Evolutionary conservation across 1,284 basidiomycete genomes (phyloP), one percentile per base, ranked within the genome.

Genomic region (Ustilago nuda): DNA sequence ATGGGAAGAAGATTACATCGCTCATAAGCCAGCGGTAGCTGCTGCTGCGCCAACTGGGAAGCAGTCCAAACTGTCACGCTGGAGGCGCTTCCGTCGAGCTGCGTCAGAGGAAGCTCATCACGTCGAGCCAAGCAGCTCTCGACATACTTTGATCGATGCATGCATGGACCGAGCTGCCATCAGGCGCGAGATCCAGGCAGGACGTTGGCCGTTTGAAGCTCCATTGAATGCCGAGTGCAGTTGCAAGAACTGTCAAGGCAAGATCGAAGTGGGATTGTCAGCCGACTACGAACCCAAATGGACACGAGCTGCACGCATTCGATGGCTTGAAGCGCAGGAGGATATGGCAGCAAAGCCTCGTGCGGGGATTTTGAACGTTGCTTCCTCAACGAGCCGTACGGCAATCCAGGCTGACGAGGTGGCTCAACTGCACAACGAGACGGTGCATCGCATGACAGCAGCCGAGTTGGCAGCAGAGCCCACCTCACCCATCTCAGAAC

Each of bases 371-470:
- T 33, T n/a, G 19, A 32, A 11, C n/a, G 23, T 27, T 12, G 27
- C 27, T 13, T 48, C 45, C 23, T 70, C 61, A 0, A 23, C 64
- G 17, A 63, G 61, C 56, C 68, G 73, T 4, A 62, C 58, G 4
- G 69, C 69, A 9, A 76, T 76, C 15, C 73, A 76, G 32, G 73
- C 73, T 0, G 73, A 76, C 57, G 73, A 76, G 37, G 56, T 76
- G 52, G 73, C 70, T 4, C 58, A 71, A 35, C 50, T 71, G 30
- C 72, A 54, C 54, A 67, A 67, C 39, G 61, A 75, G 45, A 71
- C 67, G 53, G 68, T 50, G 7, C 63, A 66, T 54, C 72, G 68
- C 15, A 61, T 67, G 64, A 67, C 61, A 0, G 52, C 55, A 17
- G 72, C 64, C 8, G 72, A 75, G 51, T 12, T 75, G 50, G 72